Percentiles rank a stretch among this genome's conserved stretches.
Evolutionary conservation across 129 eudicot species (phyloP).

Genomic region (Ambrosia trifida): DNA sequence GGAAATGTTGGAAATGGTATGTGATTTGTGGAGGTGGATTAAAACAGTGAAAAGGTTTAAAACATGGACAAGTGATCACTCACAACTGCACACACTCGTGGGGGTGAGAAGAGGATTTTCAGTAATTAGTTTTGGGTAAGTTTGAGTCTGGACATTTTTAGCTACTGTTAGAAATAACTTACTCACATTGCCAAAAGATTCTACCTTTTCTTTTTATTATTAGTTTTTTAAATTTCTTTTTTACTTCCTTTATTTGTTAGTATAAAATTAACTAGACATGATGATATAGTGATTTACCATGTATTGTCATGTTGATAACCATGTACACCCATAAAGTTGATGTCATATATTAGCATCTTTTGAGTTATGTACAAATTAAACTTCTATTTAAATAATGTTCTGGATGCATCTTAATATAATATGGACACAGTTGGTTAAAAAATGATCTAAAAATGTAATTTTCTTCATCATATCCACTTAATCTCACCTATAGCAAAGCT

Average conservation of each 20-base stretch:
- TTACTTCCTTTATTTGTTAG: background rate
- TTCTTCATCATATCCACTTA: too few species aligned
- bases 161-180: slow-evolving; percentile 44
- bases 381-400: too few species aligned
- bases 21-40: slow-evolving; percentile 21
- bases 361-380: too few species aligned
- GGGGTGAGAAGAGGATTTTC: slow-evolving; percentile 32
- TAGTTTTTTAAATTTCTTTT: background rate
- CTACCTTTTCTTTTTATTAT: slow-evolving; percentile 11
- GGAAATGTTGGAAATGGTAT: slow-evolving; percentile 21
- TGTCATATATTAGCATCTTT: too few species aligned
- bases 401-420: too few species aligned
- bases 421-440: too few species aligned
- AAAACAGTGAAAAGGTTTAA: slow-evolving; percentile 26
- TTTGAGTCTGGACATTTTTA: slow-evolving; percentile 35
- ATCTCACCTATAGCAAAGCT: too few species aligned
- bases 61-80: slow-evolving; percentile 25
- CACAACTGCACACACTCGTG: slow-evolving; percentile 37
- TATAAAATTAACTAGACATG: background rate
- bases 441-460: too few species aligned
- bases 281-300: background rate
- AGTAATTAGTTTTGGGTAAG: slow-evolving; percentile 39
- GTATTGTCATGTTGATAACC: background rate
- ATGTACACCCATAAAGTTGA: background rate
- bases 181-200: slow-evolving; percentile 34